A percentile compares a stretch with the other conserved stretches of the same genome.
phyloP scores from a whole-genome alignment of 2,329 filamentous ascomycete species.

The Neoarthrinium moseri region DNA sequence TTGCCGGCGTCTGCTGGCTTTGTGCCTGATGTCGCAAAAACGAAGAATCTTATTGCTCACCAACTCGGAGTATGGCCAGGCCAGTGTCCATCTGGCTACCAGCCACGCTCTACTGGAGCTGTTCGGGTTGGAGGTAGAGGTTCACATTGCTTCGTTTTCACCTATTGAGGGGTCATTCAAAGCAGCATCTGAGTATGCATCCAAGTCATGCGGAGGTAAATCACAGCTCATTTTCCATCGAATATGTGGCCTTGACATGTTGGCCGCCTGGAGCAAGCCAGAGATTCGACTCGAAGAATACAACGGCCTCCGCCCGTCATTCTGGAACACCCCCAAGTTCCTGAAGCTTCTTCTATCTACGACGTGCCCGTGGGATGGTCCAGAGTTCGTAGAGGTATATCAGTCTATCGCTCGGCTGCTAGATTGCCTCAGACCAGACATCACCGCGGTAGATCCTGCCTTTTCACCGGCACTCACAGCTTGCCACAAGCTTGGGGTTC shows the following conservation, averaged over 20 bases:
- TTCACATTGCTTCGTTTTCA: slow-evolving; percentile 16
- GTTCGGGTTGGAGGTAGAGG: slow-evolving; percentile 10
- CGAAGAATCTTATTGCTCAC: slow-evolving; percentile 6
- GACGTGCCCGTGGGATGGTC: slow-evolving; percentile 33
- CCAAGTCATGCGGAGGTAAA: no score
- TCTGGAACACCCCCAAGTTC: slow-evolving; percentile 29
- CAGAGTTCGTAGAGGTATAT: slow-evolving; percentile 40
- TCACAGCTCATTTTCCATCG: slow-evolving; percentile 26
- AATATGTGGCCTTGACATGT: slow-evolving; percentile 18
- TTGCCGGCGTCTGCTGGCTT: no score
- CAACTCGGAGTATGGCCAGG: slow-evolving; percentile 14
- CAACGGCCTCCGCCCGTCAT: slow-evolving; percentile 28
- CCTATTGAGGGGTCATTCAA: slow-evolving; percentile 28
- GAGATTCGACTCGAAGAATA: slow-evolving; percentile 15
- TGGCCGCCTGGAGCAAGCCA: slow-evolving; percentile 9
- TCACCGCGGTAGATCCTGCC: slow-evolving; percentile 41
- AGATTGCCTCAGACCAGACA: slow-evolving; percentile 32
- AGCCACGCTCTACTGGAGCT: slow-evolving; percentile 13
- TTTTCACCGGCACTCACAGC: slow-evolving; percentile 43
- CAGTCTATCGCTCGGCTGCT: slow-evolving; percentile 36
- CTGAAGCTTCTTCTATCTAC: slow-evolving; percentile 17
- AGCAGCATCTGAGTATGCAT: slow-evolving; percentile 17
- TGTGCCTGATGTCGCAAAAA: background rate
- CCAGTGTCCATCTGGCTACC: slow-evolving; percentile 14
- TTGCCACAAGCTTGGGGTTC: slow-evolving; percentile 31